Evolutionary conservation across 768 basidiomycete genomes (phyloP).

Genomic region (Tulasnella sp.): DNA sequence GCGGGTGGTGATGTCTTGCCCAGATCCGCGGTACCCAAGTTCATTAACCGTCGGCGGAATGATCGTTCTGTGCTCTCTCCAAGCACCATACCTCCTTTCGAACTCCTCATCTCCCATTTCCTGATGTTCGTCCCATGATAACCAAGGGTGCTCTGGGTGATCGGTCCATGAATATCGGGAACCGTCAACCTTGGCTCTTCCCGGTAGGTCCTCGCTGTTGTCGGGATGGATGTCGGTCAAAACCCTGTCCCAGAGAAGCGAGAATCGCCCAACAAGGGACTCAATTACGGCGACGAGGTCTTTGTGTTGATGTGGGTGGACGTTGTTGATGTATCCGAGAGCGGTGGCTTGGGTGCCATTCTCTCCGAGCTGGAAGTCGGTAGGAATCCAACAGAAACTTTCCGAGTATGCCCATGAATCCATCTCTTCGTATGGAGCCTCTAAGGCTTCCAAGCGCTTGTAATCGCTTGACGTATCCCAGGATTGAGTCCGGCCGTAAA

Average conservation of each 20-base stretch:
- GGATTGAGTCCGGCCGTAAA: slow-evolving; percentile 24
- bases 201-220: background rate
- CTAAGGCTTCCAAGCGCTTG: background rate
- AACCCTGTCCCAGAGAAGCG: slow-evolving; percentile 4
- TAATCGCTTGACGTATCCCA: background rate
- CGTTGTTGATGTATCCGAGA: slow-evolving; percentile 20
- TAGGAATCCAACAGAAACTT: slow-evolving; percentile 18
- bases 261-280: background rate
- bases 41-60: background rate
- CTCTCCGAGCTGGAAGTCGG: slow-evolving; percentile 17
- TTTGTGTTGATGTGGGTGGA: slow-evolving; percentile 2
- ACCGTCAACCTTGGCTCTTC: background rate
- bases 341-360: background rate
- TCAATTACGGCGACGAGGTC: slow-evolving; percentile 6
- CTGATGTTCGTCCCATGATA: background rate
- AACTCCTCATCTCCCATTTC: background rate
- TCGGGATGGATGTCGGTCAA: slow-evolving; percentile 13
- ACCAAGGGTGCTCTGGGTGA: background rate
- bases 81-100: background rate
- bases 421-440: background rate
- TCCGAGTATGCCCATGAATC: background rate
- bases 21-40: background rate
- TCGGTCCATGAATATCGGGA: background rate
- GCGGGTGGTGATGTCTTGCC: background rate
- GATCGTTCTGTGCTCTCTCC: background rate